Evolutionary conservation across 768 basidiomycete genomes (phyloP), one percentile per base, ranked within the genome.

Genomic region (Grammothele lineata): DNA sequence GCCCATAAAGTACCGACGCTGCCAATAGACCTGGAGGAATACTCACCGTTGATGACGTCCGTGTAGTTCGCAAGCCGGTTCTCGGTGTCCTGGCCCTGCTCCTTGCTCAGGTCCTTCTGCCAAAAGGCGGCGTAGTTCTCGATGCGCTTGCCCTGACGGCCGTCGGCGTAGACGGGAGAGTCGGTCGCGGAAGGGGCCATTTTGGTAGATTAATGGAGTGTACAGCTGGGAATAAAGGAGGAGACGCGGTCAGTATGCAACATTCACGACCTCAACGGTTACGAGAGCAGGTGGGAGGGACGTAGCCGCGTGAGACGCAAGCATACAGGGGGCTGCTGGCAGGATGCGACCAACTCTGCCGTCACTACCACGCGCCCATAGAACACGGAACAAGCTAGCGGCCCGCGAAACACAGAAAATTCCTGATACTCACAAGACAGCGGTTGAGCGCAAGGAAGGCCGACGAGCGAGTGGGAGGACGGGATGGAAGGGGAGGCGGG

Each of bases 51-150:
- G 50, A 98, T 89, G 50, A 99, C 91, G 43, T 96, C 92, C 11
- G 87, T 84, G 67, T 97, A 98, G 60, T 80, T 81, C 32, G 79
- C 78, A 36, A 93, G 68, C 50, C 95, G 78, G 60, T 81, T 83
- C 47, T 85, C 75, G 50, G 76, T 87, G 65, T 90, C 78, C 11
- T 66, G 69, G 4, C 75, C 71, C 40, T 63, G 68, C 68, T 98
- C 93, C 58, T 84, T 75, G 14, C 66, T 67, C 24, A 81, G 71
- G 65, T 95, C 87, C 63, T 86, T 84, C 53, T 93, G 77, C 94
- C 95, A 99, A 70, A 91, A 92, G 61, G 80, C 81, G 57, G 85
- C 85, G 71, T 99, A 98, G 67, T 81, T 83, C 63, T 80, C 81
- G 37, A 92, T 85, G 39, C 90, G 87, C 55, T 72, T 69, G 55